These are phyloP conservation scores for Cucumis sativus DNA, from an alignment of 306 rosid genomes.

Conservation along the genomic window DNA sequence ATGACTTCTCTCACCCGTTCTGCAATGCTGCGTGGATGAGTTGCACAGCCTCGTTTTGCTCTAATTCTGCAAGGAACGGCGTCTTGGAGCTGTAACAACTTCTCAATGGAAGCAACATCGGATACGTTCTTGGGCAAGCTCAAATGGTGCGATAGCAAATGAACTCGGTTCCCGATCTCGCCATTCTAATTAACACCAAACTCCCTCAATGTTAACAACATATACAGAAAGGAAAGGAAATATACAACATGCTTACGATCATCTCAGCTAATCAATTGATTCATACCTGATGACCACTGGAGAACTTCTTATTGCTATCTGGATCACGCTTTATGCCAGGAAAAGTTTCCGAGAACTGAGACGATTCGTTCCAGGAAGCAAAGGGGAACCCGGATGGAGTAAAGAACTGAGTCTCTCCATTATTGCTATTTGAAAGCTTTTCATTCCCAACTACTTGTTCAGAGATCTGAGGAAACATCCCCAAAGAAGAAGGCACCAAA, in stretches of 20 bases:
- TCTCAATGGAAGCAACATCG: conserved; percentile 48
- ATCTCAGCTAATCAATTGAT: neutral
- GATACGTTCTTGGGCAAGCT: conserved; percentile 65
- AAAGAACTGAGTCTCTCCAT: conserved; percentile 22
- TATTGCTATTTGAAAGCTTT: conserved; percentile 21
- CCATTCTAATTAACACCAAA: conserved; percentile 34
- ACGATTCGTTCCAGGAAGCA: conserved; percentile 46
- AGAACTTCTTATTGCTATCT: conserved; percentile 26
- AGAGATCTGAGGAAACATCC: conserved; percentile 51
- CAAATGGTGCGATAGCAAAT: conserved; percentile 53
- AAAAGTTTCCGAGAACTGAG: conserved; percentile 29
- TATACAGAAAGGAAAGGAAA: conserved; percentile 2
- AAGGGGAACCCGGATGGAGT: conserved; percentile 36
- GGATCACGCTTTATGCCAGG: conserved; percentile 40
- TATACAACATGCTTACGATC: neutral
- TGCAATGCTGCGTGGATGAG: conserved; percentile 98
- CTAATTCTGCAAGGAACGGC: conserved; percentile 88
- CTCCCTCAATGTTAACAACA: neutral
- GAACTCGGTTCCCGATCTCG: conserved; percentile 46
- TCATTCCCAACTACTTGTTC: conserved; percentile 34
- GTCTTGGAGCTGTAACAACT: conserved; percentile 66
- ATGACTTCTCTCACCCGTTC: conserved; percentile 51
- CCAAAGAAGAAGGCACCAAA: conserved; percentile 36
- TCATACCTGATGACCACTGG: conserved; percentile 44
- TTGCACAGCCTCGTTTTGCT: conserved; percentile 95